Percentiles rank a stretch among this genome's conserved stretches.
phyloP scores from a whole-genome alignment of 2,329 filamentous ascomycete species.

The Epichloe typhina region DNA sequence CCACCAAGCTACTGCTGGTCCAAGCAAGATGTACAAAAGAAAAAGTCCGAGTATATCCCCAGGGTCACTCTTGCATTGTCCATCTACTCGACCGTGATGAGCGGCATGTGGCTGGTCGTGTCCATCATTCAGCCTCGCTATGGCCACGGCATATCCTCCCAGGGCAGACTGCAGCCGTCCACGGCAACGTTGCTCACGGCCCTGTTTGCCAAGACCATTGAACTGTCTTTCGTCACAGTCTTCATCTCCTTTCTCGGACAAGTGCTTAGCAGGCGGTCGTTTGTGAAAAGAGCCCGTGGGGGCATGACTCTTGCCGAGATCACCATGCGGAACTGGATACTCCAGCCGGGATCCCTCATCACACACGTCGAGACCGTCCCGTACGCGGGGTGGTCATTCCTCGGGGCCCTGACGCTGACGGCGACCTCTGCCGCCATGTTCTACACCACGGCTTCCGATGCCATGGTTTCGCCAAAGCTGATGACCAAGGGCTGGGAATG shows the following conservation, averaged over 20 bases:
- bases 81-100: slow-evolving; percentile 50
- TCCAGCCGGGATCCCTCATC: slow-evolving; percentile 58
- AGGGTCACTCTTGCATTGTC: slow-evolving; percentile 34
- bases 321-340: slow-evolving; percentile 64
- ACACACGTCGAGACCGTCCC: slow-evolving; percentile 53
- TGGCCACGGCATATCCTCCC: slow-evolving; percentile 40
- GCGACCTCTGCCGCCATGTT: slow-evolving; percentile 55
- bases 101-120: slow-evolving; percentile 51
- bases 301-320: slow-evolving; percentile 66
- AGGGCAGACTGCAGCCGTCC: slow-evolving; percentile 41
- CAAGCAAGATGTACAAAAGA: slow-evolving; percentile 17
- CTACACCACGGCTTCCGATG: slow-evolving; percentile 65
- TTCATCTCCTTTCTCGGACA: slow-evolving; percentile 67
- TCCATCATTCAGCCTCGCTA: slow-evolving; percentile 51
- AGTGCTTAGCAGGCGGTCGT: slow-evolving; percentile 55
- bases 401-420: slow-evolving; percentile 50
- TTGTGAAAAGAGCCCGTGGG: slow-evolving; percentile 45
- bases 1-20: slow-evolving; percentile 22
- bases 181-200: slow-evolving; percentile 57
- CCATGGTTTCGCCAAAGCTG: slow-evolving; percentile 61
- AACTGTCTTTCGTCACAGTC: slow-evolving; percentile 64
- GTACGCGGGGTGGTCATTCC: slow-evolving; percentile 47
- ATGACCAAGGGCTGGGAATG: slow-evolving; percentile 40
- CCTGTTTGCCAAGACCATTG: slow-evolving; percentile 61
- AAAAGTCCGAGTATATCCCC: slow-evolving; percentile 33